These are phyloP conservation scores for Vicia faba DNA, from an alignment of 306 rosid genomes.

Conservation along the genomic window DNA sequence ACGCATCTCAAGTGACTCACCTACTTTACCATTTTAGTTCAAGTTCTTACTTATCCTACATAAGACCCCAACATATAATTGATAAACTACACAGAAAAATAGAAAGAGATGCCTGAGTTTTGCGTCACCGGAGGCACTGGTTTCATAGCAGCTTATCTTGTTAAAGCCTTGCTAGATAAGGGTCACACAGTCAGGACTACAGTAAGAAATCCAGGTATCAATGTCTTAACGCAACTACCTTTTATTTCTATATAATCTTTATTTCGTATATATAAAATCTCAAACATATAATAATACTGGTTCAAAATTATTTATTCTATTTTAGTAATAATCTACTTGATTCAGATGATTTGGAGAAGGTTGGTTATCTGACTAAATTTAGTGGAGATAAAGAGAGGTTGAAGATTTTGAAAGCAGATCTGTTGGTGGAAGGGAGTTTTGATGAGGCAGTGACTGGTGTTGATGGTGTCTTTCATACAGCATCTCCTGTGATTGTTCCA, in stretches of 20 bases:
- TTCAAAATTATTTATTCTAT: not conserved
- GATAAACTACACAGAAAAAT: not conserved
- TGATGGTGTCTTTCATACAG: constrained; percentile 84
- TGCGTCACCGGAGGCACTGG: constrained; percentile 90
- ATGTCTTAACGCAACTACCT: not conserved
- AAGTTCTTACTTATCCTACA: not conserved
- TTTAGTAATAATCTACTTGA: not conserved
- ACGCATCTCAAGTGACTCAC: not conserved
- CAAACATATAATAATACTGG: too few relatives aligned
- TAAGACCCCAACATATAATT: not conserved
- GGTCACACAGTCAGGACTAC: constrained; percentile 75
- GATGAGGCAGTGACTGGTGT: constrained; percentile 69
- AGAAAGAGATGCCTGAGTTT: constrained; percentile 62
- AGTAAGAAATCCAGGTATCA: constrained; percentile 68
- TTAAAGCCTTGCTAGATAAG: constrained; percentile 65
- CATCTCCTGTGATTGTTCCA: constrained; percentile 75
- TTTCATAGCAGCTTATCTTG: constrained; percentile 68
- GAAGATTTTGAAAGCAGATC: constrained; percentile 64
- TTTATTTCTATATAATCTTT: not conserved
- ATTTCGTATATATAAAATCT: too few relatives aligned
- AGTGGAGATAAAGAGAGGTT: constrained; percentile 73
- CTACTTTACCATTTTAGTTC: not conserved
- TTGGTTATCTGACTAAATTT: constrained; percentile 63
- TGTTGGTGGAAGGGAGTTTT: constrained; percentile 69
- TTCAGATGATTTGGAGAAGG: constrained; percentile 58